Evolutionary conservation across 2,329 filamentous ascomycete species (phyloP).

Genomic region (Helotiales sp.): DNA sequence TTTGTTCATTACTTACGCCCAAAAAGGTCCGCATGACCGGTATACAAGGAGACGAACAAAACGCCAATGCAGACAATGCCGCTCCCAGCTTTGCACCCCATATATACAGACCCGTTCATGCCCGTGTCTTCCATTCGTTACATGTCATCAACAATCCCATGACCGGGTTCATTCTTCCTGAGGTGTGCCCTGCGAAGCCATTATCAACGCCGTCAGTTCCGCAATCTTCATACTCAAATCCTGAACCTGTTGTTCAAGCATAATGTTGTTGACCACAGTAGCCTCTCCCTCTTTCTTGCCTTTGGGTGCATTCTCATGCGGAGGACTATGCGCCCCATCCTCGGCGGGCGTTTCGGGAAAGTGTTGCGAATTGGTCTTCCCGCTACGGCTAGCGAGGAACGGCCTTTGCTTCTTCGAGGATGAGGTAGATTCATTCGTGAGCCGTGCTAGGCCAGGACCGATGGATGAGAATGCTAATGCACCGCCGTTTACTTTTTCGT

Average conservation of each 20-base stretch:
- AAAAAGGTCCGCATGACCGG: background rate
- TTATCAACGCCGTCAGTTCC: slow-evolving; percentile 57
- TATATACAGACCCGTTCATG: background rate
- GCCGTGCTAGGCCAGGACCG: slow-evolving; percentile 21
- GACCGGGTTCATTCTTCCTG: slow-evolving; percentile 24
- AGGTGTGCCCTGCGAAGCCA: slow-evolving; percentile 54
- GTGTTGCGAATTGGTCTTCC: slow-evolving; percentile 27
- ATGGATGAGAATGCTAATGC: slow-evolving; percentile 31
- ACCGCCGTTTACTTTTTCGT: slow-evolving; percentile 29
- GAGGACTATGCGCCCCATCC: slow-evolving; percentile 22
- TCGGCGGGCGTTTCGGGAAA: slow-evolving; percentile 20
- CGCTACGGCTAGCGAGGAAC: slow-evolving; percentile 33
- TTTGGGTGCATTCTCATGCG: slow-evolving; percentile 9
- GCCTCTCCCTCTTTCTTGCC: slow-evolving; percentile 28
- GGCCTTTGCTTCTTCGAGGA: slow-evolving; percentile 26
- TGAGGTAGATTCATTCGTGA: slow-evolving; percentile 11
- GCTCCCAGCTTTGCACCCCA: background rate
- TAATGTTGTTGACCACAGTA: slow-evolving; percentile 23
- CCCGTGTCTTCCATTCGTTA: background rate
- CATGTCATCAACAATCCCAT: background rate
- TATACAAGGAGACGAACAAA: background rate
- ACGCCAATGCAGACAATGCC: background rate
- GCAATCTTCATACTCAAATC: slow-evolving; percentile 64
- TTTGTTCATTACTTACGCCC: background rate
- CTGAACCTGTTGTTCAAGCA: slow-evolving; percentile 55